A percentile compares a stretch with the other conserved stretches of the same genome.
These are phyloP conservation scores for Nemania bipapillata DNA, from an alignment of 2,329 filamentous ascomycete genomes.

Conservation along the genomic window DNA sequence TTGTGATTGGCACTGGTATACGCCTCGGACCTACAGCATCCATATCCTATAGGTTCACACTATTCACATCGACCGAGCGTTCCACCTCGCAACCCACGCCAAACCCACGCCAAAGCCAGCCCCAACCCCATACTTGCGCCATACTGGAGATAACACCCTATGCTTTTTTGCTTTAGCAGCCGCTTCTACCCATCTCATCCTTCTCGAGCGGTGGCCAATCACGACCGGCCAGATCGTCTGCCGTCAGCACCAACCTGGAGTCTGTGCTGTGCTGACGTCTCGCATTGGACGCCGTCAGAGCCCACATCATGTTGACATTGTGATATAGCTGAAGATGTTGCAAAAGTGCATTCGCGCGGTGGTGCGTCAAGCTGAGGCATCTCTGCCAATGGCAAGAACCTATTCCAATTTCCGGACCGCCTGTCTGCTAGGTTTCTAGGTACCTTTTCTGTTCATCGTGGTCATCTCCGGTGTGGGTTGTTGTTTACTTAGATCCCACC, in stretches of 20 bases:
- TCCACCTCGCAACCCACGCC: not conserved
- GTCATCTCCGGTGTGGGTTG: constrained; percentile 6
- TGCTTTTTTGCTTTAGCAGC: constrained; percentile 22
- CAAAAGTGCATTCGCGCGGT: constrained; percentile 31
- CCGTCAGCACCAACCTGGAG: constrained; percentile 27
- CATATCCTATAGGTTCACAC: not conserved
- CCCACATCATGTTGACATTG: constrained; percentile 5
- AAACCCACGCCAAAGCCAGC: not conserved
- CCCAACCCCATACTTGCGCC: constrained; percentile 14
- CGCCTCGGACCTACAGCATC: not conserved
- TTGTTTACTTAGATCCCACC: not conserved
- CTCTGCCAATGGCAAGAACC: constrained; percentile 24
- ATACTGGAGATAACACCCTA: constrained; percentile 10
- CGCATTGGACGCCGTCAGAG: constrained; percentile 32
- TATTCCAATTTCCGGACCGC: constrained; percentile 27
- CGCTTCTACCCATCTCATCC: constrained; percentile 17
- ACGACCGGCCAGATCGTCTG: constrained; percentile 17
- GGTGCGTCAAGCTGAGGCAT: constrained; percentile 35
- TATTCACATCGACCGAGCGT: not conserved
- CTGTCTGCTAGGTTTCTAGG: constrained; percentile 7
- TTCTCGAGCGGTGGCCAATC: constrained; percentile 23
- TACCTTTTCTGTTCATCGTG: not conserved
- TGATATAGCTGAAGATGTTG: constrained; percentile 25
- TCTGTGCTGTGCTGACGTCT: constrained; percentile 28
- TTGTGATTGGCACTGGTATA: not conserved